Conservation (phyloP, 1,284 basidiomycete genomes). For the Thelephora terrestris region DNA sequence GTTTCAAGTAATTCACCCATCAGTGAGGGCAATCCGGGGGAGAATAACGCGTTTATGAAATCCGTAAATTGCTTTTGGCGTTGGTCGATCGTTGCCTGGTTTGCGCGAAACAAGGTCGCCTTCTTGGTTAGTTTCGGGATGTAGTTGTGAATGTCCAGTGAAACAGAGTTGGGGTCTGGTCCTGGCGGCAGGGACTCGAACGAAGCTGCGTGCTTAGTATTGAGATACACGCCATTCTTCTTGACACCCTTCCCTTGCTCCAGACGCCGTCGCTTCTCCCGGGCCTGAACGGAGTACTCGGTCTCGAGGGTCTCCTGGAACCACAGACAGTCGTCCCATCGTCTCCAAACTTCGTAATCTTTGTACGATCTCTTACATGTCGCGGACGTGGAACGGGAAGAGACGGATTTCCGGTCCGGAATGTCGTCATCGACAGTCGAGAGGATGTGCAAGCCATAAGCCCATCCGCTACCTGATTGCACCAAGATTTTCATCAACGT, state of each 20-base stretch:
- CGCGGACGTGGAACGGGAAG: slow-evolving; percentile 22
- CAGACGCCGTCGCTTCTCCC: slow-evolving; percentile 53
- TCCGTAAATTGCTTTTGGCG: slow-evolving; percentile 47
- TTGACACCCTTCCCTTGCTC: slow-evolving; percentile 63
- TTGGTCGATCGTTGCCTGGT: slow-evolving; percentile 53
- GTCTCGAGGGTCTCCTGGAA: slow-evolving; percentile 60
- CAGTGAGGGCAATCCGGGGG: slow-evolving; percentile 50
- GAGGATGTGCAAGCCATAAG: slow-evolving; percentile 51
- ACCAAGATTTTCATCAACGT: slow-evolving; percentile 1
- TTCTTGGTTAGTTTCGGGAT: slow-evolving; percentile 61
- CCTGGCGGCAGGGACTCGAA: slow-evolving; percentile 81
- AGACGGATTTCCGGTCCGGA: slow-evolving; percentile 10
- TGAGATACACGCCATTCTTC: slow-evolving; percentile 60
- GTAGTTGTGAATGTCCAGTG: slow-evolving; percentile 51
- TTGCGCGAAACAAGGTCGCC: slow-evolving; percentile 59
- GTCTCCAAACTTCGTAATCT: slow-evolving; percentile 62
- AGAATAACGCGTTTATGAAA: slow-evolving; percentile 48
- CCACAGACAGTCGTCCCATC: slow-evolving; percentile 71
- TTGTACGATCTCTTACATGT: slow-evolving; percentile 19
- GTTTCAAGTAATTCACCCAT: slow-evolving; percentile 54
- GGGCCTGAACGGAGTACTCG: slow-evolving; percentile 51
- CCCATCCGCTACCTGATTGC: slow-evolving; percentile 37
- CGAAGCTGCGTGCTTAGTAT: slow-evolving; percentile 59
- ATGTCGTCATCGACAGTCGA: slow-evolving; percentile 28
- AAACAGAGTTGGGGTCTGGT: slow-evolving; percentile 59